Evolutionary conservation across 768 basidiomycete species (phyloP), one percentile per base, ranked within the genome.

Genomic region (Lactarius hatsudake): DNA sequence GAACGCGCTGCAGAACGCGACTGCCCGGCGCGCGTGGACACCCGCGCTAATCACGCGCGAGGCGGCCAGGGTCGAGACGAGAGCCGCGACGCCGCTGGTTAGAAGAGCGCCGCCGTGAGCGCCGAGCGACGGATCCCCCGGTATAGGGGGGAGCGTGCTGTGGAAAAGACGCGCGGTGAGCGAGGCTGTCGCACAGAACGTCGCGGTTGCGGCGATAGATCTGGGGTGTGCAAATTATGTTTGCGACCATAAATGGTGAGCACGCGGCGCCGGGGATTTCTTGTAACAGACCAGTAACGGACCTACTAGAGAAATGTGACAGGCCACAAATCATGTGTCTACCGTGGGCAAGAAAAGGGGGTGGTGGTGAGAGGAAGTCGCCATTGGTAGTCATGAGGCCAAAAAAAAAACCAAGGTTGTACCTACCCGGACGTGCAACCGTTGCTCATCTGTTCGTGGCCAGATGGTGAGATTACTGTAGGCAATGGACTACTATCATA

Each of bases 241-340:
- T 59, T 59, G 57, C 28, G 42, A 56, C 55, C 66, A 34, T 62
- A 67, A 69, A 34, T 34, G 58, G 53, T 48, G 18, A n/a, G 28
- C 55, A 23, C 18, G 15, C 32, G 32, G 26, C 17, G 7, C 43
- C 23, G 20, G 7, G 5, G 53, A 42, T n/a, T 28, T 3, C n/a
- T 34, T 10, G 26, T 5, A 40, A 59, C 79, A 56, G 71, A 84
- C 87, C 87, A 80, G 61, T 5, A 40, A 62, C 79, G 57, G 71
- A 85, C 87, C 87, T 80, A 61, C 74, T 40, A 51, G 87, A 87
- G 65, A 86, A 77, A 34, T 84, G 81, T 45, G 86, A 83, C 51
- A 87, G 62, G 36, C 87, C 87, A 66, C 80, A 81, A 63, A 88
- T 79, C 87, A 88, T 87, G 77, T 88, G 87, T 56, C 87, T 87